Conservation (phyloP, 345 rosid species). For the Iberis pinnata region DNA sequence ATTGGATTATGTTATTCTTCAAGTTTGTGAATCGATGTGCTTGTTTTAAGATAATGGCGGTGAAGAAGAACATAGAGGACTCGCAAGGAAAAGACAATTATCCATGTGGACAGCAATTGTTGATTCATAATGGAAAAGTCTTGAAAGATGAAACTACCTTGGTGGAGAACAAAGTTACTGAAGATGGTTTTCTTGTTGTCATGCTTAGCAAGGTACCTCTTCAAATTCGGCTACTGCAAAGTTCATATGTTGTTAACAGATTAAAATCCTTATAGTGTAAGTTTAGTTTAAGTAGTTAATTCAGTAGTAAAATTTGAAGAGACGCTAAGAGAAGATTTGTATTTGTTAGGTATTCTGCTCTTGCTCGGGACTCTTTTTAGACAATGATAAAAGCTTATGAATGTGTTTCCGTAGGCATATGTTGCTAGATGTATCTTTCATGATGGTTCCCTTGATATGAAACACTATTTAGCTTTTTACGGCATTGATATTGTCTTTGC, state of each 20-base stretch:
- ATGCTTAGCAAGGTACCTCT: slow-evolving; percentile 92
- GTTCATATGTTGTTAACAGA: background rate
- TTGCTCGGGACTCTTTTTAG: background rate
- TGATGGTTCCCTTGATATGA: background rate
- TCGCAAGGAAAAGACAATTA: slow-evolving; percentile 88
- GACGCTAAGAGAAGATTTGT: background rate
- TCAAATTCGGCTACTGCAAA: background rate
- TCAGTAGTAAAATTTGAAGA: background rate
- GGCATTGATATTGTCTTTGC: slow-evolving; percentile 14
- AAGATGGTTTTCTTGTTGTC: slow-evolving; percentile 95
- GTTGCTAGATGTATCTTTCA: background rate
- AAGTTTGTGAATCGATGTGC: slow-evolving; percentile 1
- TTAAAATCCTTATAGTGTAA: background rate
- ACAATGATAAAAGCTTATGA: slow-evolving; percentile 4
- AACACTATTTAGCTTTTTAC: background rate
- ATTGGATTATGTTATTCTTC: too few relatives aligned
- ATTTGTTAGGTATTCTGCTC: background rate
- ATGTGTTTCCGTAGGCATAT: too few relatives aligned
- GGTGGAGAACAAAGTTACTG: slow-evolving; percentile 71
- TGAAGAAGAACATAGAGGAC: slow-evolving; percentile 96
- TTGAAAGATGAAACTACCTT: slow-evolving; percentile 93
- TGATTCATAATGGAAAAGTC: slow-evolving; percentile 97
- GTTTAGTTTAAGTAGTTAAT: background rate
- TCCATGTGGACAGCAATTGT: slow-evolving; percentile 86
- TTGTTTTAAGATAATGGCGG: slow-evolving; percentile 63